phyloP scores from a whole-genome alignment of 116 monocot genomes.

The Zostera marina region DNA sequence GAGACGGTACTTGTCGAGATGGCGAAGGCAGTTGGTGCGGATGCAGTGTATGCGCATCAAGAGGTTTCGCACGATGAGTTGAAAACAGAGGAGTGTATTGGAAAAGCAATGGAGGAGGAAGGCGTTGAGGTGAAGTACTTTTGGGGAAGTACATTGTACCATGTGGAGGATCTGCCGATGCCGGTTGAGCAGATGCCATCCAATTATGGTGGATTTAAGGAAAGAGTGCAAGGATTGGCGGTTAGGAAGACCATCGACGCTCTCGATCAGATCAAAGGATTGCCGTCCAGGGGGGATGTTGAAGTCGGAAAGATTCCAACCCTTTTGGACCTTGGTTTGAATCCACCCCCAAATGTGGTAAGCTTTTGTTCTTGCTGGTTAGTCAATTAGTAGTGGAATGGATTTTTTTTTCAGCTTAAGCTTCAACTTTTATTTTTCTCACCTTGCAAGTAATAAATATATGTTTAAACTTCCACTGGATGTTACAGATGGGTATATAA shows the following conservation, averaged over 20 bases:
- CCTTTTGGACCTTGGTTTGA: conserved; percentile 50
- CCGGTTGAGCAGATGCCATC: conserved; percentile 53
- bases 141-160: conserved; percentile 74
- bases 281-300: conserved; percentile 43
- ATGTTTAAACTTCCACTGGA: too few species aligned
- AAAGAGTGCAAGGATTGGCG: conserved; percentile 32
- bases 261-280: conserved; percentile 46
- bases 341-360: conserved; percentile 12
- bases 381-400: not conserved
- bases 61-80: conserved; percentile 58
- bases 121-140: conserved; percentile 72
- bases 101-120: conserved; percentile 50
- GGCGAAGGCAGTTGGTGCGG: conserved; percentile 38
- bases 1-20: conserved; percentile 41
- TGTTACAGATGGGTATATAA: too few species aligned
- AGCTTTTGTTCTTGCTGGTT: conserved; percentile 6
- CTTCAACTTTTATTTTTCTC: too few species aligned
- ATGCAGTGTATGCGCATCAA: conserved; percentile 46
- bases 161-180: conserved; percentile 55
- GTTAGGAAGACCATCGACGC: conserved; percentile 60
- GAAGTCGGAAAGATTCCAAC: conserved; percentile 58
- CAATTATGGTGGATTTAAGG: conserved; percentile 61
- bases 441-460: too few species aligned
- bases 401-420: too few species aligned
- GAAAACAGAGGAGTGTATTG: conserved; percentile 41